Evolutionary conservation across 441 rosid genomes (phyloP).

Genomic region (Syzygium syzygioides): DNA sequence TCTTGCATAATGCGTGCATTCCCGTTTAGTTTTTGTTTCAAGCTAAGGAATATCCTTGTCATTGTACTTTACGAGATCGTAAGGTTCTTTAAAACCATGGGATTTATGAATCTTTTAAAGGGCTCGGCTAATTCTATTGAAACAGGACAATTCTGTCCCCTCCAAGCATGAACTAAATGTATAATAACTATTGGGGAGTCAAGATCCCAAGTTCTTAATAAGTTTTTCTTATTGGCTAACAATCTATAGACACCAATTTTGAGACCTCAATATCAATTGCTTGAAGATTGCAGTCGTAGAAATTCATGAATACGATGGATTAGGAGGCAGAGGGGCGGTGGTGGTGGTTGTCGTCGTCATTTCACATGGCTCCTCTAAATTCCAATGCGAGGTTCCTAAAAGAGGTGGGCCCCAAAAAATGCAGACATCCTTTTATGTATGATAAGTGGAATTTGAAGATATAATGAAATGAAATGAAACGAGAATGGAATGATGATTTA

Average conservation of each 20-base stretch:
- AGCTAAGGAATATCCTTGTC: background rate
- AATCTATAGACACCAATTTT: too few relatives aligned
- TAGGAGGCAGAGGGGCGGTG: too few relatives aligned
- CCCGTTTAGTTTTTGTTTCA: background rate
- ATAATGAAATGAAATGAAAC: background rate
- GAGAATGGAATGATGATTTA: background rate
- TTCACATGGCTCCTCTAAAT: background rate
- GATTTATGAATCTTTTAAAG: too few relatives aligned
- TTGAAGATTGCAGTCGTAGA: too few relatives aligned
- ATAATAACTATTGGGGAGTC: background rate
- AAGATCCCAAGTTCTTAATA: background rate
- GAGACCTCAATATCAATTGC: too few relatives aligned
- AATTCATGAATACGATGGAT: too few relatives aligned
- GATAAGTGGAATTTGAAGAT: background rate
- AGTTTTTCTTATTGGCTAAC: too few relatives aligned
- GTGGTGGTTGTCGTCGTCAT: too few relatives aligned
- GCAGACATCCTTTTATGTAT: too few relatives aligned
- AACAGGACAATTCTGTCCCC: too few relatives aligned
- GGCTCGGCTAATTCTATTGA: too few relatives aligned
- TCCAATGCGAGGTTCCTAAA: background rate
- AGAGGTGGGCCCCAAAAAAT: background rate
- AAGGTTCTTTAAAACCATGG: background rate
- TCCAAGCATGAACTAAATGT: too few relatives aligned
- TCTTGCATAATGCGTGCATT: background rate
- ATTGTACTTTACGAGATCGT: background rate